phyloP scores from a whole-genome alignment of 192 early-diverging fungal genomes.

The Dissophora ornata region DNA sequence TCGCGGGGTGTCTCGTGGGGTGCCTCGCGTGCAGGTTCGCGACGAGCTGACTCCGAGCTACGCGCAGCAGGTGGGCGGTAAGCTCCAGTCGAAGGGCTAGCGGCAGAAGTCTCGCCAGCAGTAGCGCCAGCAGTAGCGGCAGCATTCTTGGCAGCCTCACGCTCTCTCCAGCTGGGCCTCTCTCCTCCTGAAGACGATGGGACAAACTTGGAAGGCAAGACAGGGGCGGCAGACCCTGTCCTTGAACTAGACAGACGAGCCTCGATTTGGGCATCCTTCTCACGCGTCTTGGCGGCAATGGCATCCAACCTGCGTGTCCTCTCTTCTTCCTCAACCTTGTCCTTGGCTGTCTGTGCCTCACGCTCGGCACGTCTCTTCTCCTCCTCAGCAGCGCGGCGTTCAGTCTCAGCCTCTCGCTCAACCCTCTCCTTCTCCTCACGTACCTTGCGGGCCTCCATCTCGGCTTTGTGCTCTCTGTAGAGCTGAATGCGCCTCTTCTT shows the following conservation, averaged over 20 bases:
- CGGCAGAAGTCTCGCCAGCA: background rate
- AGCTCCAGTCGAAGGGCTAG: conserved; percentile 17
- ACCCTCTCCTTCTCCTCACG: conserved; percentile 55
- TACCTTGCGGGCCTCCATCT: conserved; percentile 53
- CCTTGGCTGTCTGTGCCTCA: conserved; percentile 56
- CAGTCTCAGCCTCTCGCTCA: conserved; percentile 57
- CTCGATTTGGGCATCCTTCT: conserved; percentile 63
- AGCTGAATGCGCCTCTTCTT: conserved; percentile 77
- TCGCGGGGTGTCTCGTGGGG: conserved; percentile 10
- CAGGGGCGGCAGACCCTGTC: conserved; percentile 36
- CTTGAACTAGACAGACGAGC: conserved; percentile 42
- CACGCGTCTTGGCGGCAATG: conserved; percentile 59
- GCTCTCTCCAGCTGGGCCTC: conserved; percentile 48
- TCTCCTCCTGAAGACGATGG: conserved; percentile 46
- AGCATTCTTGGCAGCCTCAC: conserved; percentile 32
- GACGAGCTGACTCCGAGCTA: conserved; percentile 13
- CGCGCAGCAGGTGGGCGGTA: conserved; percentile 49
- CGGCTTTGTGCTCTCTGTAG: conserved; percentile 64
- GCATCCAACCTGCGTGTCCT: conserved; percentile 57
- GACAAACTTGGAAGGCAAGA: conserved; percentile 33
- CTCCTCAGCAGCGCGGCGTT: conserved; percentile 45
- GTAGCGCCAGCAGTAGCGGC: conserved; percentile 26
- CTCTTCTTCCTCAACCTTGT: conserved; percentile 55
- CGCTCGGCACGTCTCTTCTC: conserved; percentile 64
- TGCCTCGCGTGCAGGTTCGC: conserved; percentile 5